Evolutionary conservation across 2,329 filamentous ascomycete genomes (phyloP).

Genomic region (Xylaria hypoxylon): DNA sequence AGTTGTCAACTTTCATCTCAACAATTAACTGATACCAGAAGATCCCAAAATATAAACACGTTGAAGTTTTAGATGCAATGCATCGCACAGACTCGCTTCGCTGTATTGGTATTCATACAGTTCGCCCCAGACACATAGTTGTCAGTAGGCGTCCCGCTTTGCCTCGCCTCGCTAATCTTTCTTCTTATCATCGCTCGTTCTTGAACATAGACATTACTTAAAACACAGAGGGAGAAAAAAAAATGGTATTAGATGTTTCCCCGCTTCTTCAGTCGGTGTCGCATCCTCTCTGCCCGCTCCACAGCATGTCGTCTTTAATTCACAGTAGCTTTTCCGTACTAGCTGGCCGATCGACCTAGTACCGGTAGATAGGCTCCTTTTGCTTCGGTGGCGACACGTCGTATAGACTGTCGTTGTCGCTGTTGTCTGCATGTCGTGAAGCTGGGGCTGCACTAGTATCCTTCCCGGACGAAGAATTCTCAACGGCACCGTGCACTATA

Average conservation of each 20-base stretch:
- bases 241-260: constrained; percentile 26
- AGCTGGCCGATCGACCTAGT: constrained; percentile 38
- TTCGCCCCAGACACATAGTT: constrained; percentile 8
- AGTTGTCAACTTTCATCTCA: neutral
- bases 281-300: neutral
- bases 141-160: constrained; percentile 25
- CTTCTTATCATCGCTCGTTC: constrained; percentile 16
- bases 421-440: constrained; percentile 11
- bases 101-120: constrained; percentile 20
- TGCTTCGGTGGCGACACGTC: constrained; percentile 51
- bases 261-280: neutral
- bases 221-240: constrained; percentile 22
- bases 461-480: constrained; percentile 26
- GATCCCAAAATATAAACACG: neutral
- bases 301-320: neutral
- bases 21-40: neutral
- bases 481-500: constrained; percentile 55
- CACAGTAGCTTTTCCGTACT: neutral
- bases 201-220: constrained; percentile 27
- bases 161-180: constrained; percentile 5
- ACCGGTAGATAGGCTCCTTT: constrained; percentile 55
- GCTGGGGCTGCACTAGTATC: constrained; percentile 27
- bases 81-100: constrained; percentile 10
- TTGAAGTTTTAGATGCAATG: constrained; percentile 20
- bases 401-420: constrained; percentile 55